Evolutionary conservation across 345 rosid species (phyloP), one percentile per base, ranked within the genome.

Genomic region (Hibiscus mutabilis): DNA sequence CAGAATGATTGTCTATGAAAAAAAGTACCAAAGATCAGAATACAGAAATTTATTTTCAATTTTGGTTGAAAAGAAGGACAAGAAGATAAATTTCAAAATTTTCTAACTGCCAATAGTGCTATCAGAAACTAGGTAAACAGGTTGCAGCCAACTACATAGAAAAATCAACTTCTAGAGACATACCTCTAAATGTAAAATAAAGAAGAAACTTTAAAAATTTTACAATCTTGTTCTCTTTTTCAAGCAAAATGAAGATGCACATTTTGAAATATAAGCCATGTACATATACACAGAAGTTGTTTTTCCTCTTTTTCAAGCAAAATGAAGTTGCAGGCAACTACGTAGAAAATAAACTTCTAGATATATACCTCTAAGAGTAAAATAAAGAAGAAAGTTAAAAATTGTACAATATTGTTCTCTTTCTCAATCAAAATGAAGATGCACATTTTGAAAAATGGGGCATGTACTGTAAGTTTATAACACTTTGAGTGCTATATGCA

Each of bases 1-100:
- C 68, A 56, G 79, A 73, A 60, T 71, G 82, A 58, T 76, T 79
- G 71, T 84, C 87, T 87, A 68, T 12, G 77, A 2, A 61, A 60
- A 65, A 3, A 16, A 40, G 46, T 2, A 66, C 47, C 49, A 22
- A 5, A 42, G 42, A 53, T 61, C n/a, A 72, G 72, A 35, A 72
- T 35, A 15, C 8, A 19, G n/a, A 40, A 44, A 60, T 29, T 33
- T 44, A 7, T 7, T 12, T 24, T 27, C 13, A 24, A 70, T 10
- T 21, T 33, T 35, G 56, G 52, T 25, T 52, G 22, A 52, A n/a
- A 13, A 33, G 40, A 35, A 56, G 13, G 35, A 12, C 0, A 22
- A 19, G 5, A 3, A 57, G 40, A 55, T 42, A 13, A 42, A 37
- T 35, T 35, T 40, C 35, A 67, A 8, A 59, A 6, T 31, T 22